Evolutionary conservation across 345 rosid species (phyloP).

Genomic region (Odontarrhena argentea): DNA sequence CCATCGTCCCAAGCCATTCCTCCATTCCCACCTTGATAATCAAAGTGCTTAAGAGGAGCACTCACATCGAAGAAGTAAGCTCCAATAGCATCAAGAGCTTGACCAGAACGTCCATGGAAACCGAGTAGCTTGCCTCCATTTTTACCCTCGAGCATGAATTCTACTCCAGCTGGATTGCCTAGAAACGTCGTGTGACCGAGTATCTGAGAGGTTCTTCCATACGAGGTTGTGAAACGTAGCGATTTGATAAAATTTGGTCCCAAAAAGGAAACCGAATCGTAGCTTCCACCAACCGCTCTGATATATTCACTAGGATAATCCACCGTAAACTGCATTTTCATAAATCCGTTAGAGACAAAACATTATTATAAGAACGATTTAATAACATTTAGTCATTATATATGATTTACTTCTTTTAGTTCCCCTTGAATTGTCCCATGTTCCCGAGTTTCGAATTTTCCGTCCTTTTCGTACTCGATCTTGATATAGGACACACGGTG

Average conservation of each 20-base stretch:
- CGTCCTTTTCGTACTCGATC: conserved; percentile 35
- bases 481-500: conserved; percentile 10
- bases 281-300: conserved; percentile 36
- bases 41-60: conserved; percentile 31
- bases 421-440: conserved; percentile 22
- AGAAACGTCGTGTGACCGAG: not conserved
- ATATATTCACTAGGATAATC: conserved; percentile 41
- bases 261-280: not conserved
- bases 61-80: conserved; percentile 26
- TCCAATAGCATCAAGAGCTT: conserved; percentile 36
- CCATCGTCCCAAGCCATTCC: conserved; percentile 40
- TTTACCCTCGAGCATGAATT: conserved; percentile 29
- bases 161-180: conserved; percentile 6
- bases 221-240: conserved; percentile 20
- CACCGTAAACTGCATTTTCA: conserved; percentile 30
- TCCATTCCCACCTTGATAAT: conserved; percentile 30
- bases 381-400: not conserved
- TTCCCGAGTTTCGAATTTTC: conserved; percentile 24
- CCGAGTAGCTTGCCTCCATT: conserved; percentile 38
- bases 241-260: conserved; percentile 6
- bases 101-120: conserved; percentile 35
- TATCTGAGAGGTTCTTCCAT: conserved; percentile 22
- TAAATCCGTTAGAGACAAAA: conserved; percentile 19
- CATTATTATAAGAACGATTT: not conserved
- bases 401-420: conserved; percentile 16